A percentile compares a stretch with the other conserved stretches of the same genome.
Evolutionary conservation across 208 protist species (phyloP).

Genomic region (Ichthyophonus hoferi): DNA sequence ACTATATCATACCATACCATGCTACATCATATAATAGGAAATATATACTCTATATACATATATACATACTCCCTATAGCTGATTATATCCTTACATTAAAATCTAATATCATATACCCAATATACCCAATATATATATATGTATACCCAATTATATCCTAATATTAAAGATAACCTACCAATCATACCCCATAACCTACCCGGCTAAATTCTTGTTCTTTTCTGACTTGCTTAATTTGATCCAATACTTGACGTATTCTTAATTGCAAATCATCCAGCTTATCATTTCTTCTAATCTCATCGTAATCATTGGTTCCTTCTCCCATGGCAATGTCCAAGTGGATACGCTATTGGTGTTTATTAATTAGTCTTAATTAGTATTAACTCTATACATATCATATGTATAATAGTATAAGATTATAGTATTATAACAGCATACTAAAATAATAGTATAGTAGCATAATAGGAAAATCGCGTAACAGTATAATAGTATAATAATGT

Average conservation of each 20-base stretch:
- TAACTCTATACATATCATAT: too few species aligned
- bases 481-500: too few species aligned
- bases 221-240: conserved; percentile 53
- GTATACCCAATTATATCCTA: not conserved
- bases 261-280: conserved; percentile 49
- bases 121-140: not conserved
- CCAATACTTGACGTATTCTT: conserved; percentile 55
- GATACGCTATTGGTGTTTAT: conserved; percentile 52
- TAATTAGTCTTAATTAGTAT: too few species aligned
- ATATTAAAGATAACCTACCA: not conserved
- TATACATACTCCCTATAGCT: not conserved
- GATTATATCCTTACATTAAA: not conserved
- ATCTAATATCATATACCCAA: not conserved
- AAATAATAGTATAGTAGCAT: too few species aligned
- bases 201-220: conserved; percentile 64
- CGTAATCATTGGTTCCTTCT: conserved; percentile 58
- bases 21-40: not conserved
- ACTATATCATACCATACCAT: too few species aligned
- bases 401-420: too few species aligned
- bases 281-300: conserved; percentile 56
- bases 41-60: not conserved
- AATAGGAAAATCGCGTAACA: too few species aligned
- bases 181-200: conserved; percentile 31
- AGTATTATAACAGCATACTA: too few species aligned
- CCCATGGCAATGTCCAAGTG: conserved; percentile 56